These are phyloP conservation scores for Cyberlindnera euphorbiiphila DNA, from an alignment of 805 yeast genomes.

Conservation along the genomic window DNA sequence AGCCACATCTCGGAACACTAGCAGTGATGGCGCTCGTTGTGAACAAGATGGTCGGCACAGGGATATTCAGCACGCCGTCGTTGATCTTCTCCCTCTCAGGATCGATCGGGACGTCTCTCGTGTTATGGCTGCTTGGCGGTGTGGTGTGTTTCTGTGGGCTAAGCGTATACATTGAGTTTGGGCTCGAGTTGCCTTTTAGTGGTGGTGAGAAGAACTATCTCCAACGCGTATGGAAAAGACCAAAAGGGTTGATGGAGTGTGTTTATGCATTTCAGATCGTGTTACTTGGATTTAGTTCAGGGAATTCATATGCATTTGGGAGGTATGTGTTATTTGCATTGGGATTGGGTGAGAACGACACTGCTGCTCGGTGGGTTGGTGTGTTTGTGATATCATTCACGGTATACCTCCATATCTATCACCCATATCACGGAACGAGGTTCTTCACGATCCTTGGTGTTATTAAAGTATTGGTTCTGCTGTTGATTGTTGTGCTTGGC, in stretches of 20 bases:
- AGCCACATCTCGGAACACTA: slow-evolving; percentile 19
- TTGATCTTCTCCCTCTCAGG: slow-evolving; percentile 55
- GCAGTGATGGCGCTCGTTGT: slow-evolving; percentile 42
- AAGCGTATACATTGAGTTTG: slow-evolving; percentile 60
- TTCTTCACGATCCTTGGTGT: slow-evolving; percentile 53
- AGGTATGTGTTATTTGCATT: slow-evolving; percentile 46
- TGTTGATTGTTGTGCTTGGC: slow-evolving; percentile 48
- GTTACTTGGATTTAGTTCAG: slow-evolving; percentile 57
- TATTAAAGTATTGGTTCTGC: slow-evolving; percentile 47
- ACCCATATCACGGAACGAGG: slow-evolving; percentile 46
- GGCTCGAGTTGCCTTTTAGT: slow-evolving; percentile 57
- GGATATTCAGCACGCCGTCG: slow-evolving; percentile 66
- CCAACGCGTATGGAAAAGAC: slow-evolving; percentile 52
- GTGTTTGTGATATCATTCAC: slow-evolving; percentile 44
- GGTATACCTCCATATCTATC: slow-evolving; percentile 43
- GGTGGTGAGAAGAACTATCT: slow-evolving; percentile 71
- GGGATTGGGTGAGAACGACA: slow-evolving; percentile 35
- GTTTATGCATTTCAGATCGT: slow-evolving; percentile 50
- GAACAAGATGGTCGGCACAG: slow-evolving; percentile 73
- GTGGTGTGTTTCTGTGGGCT: slow-evolving; percentile 51
- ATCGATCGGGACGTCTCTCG: slow-evolving; percentile 51
- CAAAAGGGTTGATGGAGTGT: slow-evolving; percentile 49
- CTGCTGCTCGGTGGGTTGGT: slow-evolving; percentile 43
- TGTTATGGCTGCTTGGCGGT: slow-evolving; percentile 63
- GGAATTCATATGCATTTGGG: slow-evolving; percentile 64